A percentile compares a stretch with the other conserved stretches of the same genome.
Conservation (phyloP, 148 eudicot genomes). For the Cornus suecica region DNA sequence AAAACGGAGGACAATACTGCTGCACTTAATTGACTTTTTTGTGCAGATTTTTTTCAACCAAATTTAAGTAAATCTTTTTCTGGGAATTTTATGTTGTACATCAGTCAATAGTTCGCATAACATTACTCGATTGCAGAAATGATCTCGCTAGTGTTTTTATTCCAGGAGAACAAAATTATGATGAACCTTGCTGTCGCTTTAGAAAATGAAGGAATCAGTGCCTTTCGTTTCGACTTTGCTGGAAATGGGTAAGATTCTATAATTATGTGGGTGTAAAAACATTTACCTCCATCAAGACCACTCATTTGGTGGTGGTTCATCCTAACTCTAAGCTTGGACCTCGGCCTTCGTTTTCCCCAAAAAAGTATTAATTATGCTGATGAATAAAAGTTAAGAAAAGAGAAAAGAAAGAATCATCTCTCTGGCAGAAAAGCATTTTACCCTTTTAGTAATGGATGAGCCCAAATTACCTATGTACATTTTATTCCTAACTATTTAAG, state of each 20-base stretch:
- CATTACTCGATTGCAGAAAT: background rate
- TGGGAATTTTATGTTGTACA: background rate
- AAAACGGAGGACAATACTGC: background rate
- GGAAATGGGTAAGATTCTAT: slow-evolving; percentile 73
- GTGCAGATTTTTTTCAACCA: background rate
- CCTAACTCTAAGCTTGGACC: background rate
- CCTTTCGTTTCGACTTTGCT: slow-evolving; percentile 80
- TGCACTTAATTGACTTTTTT: background rate
- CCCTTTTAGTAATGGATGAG: too few species aligned
- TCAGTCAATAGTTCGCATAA: background rate
- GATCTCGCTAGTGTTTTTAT: slow-evolving; percentile 13
- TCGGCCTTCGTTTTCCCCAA: background rate
- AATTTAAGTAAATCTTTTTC: background rate
- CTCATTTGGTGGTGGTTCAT: background rate
- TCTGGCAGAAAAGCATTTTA: too few species aligned
- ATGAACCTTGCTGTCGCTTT: slow-evolving; percentile 52
- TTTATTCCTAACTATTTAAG: too few species aligned
- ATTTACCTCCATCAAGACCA: too few species aligned
- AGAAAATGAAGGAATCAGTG: slow-evolving; percentile 74
- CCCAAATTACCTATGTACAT: too few species aligned
- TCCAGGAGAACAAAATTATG: slow-evolving; percentile 46
- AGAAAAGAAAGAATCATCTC: too few species aligned
- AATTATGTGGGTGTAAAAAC: background rate
- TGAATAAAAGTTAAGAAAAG: too few species aligned
- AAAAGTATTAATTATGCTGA: too few species aligned